phyloP scores from a whole-genome alignment of 2,329 filamentous ascomycete species.

The Colletotrichum orchidophilum region DNA sequence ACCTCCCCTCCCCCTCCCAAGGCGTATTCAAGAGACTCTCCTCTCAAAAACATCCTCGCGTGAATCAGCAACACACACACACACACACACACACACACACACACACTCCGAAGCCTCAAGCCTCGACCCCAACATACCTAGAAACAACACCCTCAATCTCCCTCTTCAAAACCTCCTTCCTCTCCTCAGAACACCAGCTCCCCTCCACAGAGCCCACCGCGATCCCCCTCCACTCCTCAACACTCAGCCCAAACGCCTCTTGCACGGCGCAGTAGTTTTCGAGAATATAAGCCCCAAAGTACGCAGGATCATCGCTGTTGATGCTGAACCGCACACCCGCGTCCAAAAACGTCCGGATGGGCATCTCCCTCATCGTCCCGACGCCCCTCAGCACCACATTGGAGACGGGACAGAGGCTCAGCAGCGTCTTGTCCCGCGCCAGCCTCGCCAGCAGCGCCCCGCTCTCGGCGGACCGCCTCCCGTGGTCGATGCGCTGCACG shows the following conservation, averaged over 20 bases:
- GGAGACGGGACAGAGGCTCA: slow-evolving; percentile 30
- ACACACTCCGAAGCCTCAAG: not conserved
- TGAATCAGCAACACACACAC: too few species aligned
- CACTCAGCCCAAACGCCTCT: slow-evolving; percentile 70
- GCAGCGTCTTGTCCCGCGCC: slow-evolving; percentile 64
- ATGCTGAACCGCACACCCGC: slow-evolving; percentile 74
- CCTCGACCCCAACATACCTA: not conserved
- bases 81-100: too few species aligned
- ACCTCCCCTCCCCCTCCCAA: too few species aligned
- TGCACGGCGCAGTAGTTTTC: slow-evolving; percentile 82
- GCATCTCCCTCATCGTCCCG: slow-evolving; percentile 47
- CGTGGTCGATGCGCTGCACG: slow-evolving; percentile 78
- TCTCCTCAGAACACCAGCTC: slow-evolving; percentile 69
- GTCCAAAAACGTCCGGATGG: slow-evolving; percentile 71
- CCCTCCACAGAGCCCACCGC: slow-evolving; percentile 69
- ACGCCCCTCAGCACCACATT: slow-evolving; percentile 45
- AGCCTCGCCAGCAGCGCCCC: slow-evolving; percentile 66
- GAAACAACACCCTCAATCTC: slow-evolving; percentile 48
- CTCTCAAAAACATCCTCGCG: too few species aligned
- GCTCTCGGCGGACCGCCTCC: slow-evolving; percentile 72
- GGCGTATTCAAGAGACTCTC: too few species aligned
- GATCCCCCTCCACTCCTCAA: slow-evolving; percentile 74
- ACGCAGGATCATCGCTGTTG: slow-evolving; percentile 79
- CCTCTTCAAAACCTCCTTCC: slow-evolving; percentile 67
- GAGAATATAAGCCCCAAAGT: slow-evolving; percentile 79